phyloP scores from a whole-genome alignment of 441 rosid genomes.

The Adansonia gregorii region DNA sequence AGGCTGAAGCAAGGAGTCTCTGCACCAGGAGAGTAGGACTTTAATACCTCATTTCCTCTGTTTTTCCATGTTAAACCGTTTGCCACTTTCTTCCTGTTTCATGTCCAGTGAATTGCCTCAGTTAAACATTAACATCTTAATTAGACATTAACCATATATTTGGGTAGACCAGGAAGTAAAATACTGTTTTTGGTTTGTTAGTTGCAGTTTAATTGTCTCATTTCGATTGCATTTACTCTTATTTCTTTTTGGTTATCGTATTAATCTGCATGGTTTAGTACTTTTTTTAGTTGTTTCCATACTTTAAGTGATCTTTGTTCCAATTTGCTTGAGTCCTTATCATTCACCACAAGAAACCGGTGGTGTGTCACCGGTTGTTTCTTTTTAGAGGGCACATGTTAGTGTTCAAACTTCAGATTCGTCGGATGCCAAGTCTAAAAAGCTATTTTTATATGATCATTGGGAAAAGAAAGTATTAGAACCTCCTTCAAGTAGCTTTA shows the following conservation, averaged over 20 bases:
- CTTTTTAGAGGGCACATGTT: background rate
- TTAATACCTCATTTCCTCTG: background rate
- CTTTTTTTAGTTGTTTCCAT: background rate
- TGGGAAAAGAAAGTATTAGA: background rate
- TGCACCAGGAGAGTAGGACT: constrained; percentile 43
- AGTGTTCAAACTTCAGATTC: background rate
- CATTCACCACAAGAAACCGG: background rate
- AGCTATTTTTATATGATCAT: background rate
- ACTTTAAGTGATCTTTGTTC: background rate
- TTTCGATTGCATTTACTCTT: background rate
- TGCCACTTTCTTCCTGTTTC: constrained; percentile 27
- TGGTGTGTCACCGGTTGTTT: background rate
- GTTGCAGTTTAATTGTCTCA: constrained; percentile 13
- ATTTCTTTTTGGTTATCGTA: background rate
- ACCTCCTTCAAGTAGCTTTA: background rate
- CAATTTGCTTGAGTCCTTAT: background rate
- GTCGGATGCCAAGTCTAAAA: background rate
- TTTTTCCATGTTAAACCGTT: constrained; percentile 7
- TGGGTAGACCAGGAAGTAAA: constrained; percentile 29
- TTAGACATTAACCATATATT: constrained; percentile 16
- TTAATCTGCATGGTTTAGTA: background rate
- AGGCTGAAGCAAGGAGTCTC: constrained; percentile 92
- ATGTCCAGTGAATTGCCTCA: constrained; percentile 24
- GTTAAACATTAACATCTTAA: constrained; percentile 23
- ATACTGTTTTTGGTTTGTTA: constrained; percentile 12